These are phyloP conservation scores for Lactarius indigo DNA, from an alignment of 768 basidiomycete species.

Conservation along the genomic window DNA sequence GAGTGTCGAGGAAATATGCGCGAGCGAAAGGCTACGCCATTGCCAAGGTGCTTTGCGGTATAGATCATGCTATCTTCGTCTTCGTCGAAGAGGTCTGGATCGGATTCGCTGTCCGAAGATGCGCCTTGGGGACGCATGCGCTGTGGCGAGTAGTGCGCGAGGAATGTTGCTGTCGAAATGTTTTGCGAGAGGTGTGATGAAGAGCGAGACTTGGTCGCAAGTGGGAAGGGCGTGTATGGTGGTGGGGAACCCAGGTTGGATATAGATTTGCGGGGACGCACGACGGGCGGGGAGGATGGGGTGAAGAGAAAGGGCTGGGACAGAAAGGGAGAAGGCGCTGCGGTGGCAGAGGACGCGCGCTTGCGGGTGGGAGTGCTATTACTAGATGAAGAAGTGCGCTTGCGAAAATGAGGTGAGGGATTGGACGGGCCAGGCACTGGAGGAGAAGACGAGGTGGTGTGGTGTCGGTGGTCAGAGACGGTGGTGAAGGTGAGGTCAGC, in stretches of 20 bases:
- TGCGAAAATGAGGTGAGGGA: neutral
- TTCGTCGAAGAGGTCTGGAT: constrained; percentile 14
- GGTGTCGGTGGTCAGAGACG: neutral
- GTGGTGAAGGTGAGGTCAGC: neutral
- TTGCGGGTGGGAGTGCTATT: constrained; percentile 5
- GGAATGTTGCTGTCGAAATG: constrained; percentile 19
- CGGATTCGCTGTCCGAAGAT: constrained; percentile 19
- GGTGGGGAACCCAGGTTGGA: constrained; percentile 17
- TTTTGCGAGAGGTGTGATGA: constrained; percentile 21
- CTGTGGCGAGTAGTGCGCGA: constrained; percentile 13
- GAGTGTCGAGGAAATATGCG: constrained; percentile 19
- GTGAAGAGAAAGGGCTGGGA: constrained; percentile 17
- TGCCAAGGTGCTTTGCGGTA: constrained; percentile 16
- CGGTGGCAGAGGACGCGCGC: constrained; percentile 16
- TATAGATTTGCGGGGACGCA: constrained; percentile 3
- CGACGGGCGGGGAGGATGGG: constrained; percentile 13
- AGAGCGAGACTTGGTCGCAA: constrained; percentile 21
- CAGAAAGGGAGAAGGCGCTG: constrained; percentile 6
- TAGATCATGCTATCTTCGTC: constrained; percentile 19
- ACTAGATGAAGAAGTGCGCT: neutral
- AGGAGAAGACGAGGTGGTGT: neutral
- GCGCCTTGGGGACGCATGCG: constrained; percentile 14
- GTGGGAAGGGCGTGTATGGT: constrained; percentile 15
- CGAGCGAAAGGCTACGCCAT: constrained; percentile 17
- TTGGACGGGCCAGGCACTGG: constrained; percentile 1